A percentile compares a stretch with the other conserved stretches of the same genome.
phyloP scores from a whole-genome alignment of 2,329 filamentous ascomycete species.

The Didymella segeticola region DNA sequence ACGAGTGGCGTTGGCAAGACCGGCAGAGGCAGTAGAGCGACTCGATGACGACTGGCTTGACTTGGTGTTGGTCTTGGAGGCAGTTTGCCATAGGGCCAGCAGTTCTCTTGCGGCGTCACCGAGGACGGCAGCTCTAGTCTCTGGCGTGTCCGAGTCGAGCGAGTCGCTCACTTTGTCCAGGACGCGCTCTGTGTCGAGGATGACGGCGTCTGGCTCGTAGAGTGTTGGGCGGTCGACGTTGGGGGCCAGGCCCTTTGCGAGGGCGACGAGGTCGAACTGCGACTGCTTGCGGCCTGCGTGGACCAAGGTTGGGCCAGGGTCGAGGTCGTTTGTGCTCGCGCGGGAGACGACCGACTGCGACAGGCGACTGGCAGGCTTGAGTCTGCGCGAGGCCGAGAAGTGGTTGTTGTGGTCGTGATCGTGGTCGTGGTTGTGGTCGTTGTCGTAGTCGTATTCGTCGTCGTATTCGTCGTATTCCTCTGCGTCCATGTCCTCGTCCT shows the following conservation, averaged over 20 bases:
- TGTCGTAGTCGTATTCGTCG: conserved; percentile 45
- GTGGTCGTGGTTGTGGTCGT: conserved; percentile 50
- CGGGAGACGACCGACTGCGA: conserved; percentile 46
- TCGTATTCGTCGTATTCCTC: conserved; percentile 37
- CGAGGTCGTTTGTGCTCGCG: conserved; percentile 42
- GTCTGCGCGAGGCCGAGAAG: conserved; percentile 51
- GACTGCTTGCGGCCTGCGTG: conserved; percentile 49
- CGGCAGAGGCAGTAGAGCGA: conserved; percentile 59
- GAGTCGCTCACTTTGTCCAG: conserved; percentile 55
- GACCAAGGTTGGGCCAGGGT: conserved; percentile 33
- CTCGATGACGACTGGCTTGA: conserved; percentile 26
- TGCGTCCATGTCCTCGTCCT: conserved; percentile 45
- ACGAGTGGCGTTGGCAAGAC: conserved; percentile 76
- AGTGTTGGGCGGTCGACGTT: conserved; percentile 65
- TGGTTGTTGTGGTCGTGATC: conserved; percentile 52
- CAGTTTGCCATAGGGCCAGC: conserved; percentile 61
- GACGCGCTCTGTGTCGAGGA: conserved; percentile 77
- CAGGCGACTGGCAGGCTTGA: conserved; percentile 30
- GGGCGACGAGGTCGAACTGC: conserved; percentile 69
- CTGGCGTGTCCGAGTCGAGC: conserved; percentile 39
- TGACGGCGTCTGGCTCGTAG: conserved; percentile 72
- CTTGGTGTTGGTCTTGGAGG: conserved; percentile 20
- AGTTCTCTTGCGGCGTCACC: conserved; percentile 39
- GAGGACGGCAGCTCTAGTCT: conserved; percentile 38
- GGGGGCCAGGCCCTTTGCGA: conserved; percentile 73